Evolutionary conservation across 305 asterid species (phyloP), one percentile per base, ranked within the genome.

Genomic region (Ajuga reptans): DNA sequence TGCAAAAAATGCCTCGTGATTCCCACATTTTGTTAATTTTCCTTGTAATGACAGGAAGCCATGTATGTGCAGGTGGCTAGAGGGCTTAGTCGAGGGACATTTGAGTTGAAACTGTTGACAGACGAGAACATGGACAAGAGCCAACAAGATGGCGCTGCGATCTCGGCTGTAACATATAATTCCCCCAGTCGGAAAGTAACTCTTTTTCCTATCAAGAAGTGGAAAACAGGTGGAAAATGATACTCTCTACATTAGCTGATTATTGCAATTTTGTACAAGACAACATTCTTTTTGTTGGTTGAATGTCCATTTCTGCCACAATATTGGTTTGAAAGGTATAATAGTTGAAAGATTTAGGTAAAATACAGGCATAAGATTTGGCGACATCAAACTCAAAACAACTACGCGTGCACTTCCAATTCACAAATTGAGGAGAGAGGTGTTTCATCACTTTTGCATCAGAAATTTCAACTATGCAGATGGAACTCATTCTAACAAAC

Each of bases 51-150:
- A 47, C 17, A 33, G 56, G 55, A 63, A 56, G 14, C 9, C 14
- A 15, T 71, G 65, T 33, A 24, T 73, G 37, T 33, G 52, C 88
- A 94, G 99, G 99, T 94, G 46, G 96, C 86, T 4, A 82, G 96
- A 81, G 96, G 96, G 73, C 80, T 89, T 34, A 78, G 83, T 16
- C 85, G 96, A 79, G 99, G 97, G 68, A 53, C 80, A 73, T 91
- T 84, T 75, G 98, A 91, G 85, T 82, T 94, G 79, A 86, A 89
- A 78, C 85, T 82, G 54, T 68, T 94, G 83, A 78, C 79, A 62
- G 93, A 57, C 7, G 91, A 80, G 72, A 80, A 36, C 68, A 69
- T 65, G 47, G 62, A 71, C 17, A 74, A 72, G 53, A 71, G 64
- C 57, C 84, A 78, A 15, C 69, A 64, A 24, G 83, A 68, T 16